phyloP scores from a whole-genome alignment of 352 stramenopile species.

The Aphanomyces astaci region DNA sequence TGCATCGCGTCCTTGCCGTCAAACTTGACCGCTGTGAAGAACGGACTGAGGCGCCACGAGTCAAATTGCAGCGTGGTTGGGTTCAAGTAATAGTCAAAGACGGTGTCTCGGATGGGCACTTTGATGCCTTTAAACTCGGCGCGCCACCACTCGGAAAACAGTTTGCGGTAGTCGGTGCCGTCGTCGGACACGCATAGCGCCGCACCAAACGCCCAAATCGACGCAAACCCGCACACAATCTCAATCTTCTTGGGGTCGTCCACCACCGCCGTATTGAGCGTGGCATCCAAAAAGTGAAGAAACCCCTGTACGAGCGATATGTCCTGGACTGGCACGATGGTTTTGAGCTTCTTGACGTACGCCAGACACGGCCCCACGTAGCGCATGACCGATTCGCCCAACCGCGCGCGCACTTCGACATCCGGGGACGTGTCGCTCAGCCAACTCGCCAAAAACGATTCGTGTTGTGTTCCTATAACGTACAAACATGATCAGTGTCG shows the following conservation, averaged over 20 bases:
- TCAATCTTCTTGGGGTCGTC: conserved; percentile 60
- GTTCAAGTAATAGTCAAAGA: conserved; percentile 97
- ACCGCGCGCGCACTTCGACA: conserved; percentile 39
- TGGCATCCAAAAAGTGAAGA: conserved; percentile 86
- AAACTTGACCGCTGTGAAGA: conserved; percentile 72
- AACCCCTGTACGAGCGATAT: conserved; percentile 88
- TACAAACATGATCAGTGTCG: too few species aligned
- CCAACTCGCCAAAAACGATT: conserved; percentile 88
- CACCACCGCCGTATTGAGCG: conserved; percentile 65
- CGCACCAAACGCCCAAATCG: conserved; percentile 89
- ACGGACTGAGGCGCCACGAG: conserved; percentile 88
- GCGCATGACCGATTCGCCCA: conserved; percentile 67
- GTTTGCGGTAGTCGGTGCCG: conserved; percentile 87
- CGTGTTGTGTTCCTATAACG: conserved; percentile 81
- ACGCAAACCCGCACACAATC: conserved; percentile 87
- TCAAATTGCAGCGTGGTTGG: conserved; percentile 84
- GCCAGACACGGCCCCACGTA: conserved; percentile 82
- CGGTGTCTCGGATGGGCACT: conserved; percentile 87
- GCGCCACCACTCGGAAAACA: conserved; percentile 94
- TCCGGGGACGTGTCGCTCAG: conserved; percentile 61
- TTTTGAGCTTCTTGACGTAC: conserved; percentile 81
- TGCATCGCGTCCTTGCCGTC: conserved; percentile 68
- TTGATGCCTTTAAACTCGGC: conserved; percentile 91
- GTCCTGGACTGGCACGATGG: conserved; percentile 86
- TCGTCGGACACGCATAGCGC: conserved; percentile 84